Conservation (phyloP, 345 rosid genomes). For the Eucalyptus urophylla region DNA sequence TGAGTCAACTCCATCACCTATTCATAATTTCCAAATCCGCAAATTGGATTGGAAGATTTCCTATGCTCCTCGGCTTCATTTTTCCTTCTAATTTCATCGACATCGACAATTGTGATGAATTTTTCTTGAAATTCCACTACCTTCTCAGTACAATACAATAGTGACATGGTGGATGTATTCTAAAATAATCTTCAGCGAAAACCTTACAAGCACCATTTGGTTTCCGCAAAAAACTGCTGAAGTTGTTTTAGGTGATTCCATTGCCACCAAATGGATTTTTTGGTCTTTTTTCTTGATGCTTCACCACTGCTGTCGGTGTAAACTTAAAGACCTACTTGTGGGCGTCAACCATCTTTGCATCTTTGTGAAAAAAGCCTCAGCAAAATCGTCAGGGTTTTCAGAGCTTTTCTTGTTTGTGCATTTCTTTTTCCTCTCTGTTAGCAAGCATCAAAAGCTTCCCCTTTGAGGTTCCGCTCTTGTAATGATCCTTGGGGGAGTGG, state of each 20-base stretch:
- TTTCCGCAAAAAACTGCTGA: neutral
- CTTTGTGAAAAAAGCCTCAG: neutral
- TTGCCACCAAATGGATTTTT: neutral
- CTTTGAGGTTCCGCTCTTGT: neutral
- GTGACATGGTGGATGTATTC: neutral
- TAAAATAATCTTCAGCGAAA: neutral
- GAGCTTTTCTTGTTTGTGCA: neutral
- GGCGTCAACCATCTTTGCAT: neutral
- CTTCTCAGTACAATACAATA: neutral
- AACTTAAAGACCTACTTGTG: neutral
- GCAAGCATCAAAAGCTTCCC: neutral
- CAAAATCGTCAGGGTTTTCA: neutral
- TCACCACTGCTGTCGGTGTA: neutral
- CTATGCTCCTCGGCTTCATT: neutral
- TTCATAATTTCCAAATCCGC: neutral
- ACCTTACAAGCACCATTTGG: neutral
- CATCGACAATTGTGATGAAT: neutral
- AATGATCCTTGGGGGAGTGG: neutral
- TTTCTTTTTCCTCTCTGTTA: neutral
- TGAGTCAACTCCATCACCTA: neutral
- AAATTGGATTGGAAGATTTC: neutral
- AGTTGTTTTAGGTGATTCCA: neutral
- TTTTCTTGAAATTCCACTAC: neutral
- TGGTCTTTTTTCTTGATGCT: neutral
- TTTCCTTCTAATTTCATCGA: neutral